Percentiles rank a stretch among this genome's conserved stretches.
Evolutionary conservation across 495 filamentous ascomycete genomes (phyloP).

Genomic region (Articulospora tetracladia): DNA sequence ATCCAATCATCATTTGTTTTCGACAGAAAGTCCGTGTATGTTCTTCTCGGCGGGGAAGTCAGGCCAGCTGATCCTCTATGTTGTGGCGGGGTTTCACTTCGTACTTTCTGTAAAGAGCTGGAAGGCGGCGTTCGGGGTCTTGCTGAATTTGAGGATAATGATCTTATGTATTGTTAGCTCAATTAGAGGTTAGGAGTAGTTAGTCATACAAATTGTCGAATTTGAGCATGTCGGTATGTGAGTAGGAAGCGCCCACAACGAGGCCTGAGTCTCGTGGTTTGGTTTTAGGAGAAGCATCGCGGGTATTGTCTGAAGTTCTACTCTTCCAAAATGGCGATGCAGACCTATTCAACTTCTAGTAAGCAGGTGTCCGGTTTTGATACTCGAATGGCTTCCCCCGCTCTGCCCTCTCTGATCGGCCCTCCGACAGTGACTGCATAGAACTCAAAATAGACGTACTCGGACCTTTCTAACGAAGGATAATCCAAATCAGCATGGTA

Average conservation of each 20-base stretch:
- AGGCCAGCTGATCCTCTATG: constrained; percentile 46
- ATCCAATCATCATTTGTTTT: constrained; percentile 75
- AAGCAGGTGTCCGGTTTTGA: not conserved
- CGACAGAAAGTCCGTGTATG: constrained; percentile 73
- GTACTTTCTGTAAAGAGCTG: constrained; percentile 28
- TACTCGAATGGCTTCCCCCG: not conserved
- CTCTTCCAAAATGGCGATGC: constrained; percentile 89
- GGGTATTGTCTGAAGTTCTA: constrained; percentile 40
- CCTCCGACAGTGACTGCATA: not conserved
- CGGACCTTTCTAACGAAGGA: constrained; percentile 24
- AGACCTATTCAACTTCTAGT: constrained; percentile 43
- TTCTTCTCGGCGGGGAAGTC: constrained; percentile 59
- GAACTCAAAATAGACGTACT: constrained; percentile 22
- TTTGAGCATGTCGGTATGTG: constrained; percentile 90
- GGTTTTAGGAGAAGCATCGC: constrained; percentile 44
- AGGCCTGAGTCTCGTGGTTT: constrained; percentile 64
- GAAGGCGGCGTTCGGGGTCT: constrained; percentile 61
- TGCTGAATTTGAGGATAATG: constrained; percentile 45
- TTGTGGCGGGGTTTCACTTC: constrained; percentile 49
- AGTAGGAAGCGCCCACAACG: constrained; percentile 94
- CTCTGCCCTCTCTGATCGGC: not conserved
- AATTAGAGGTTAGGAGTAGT: not conserved
- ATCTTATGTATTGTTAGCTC: constrained; percentile 34
- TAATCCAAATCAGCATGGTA: constrained; percentile 14
- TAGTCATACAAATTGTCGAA: constrained; percentile 51